Base-by-base conservation (phyloP, 257 asterid species). In the Forsythia viridissima region DNA sequence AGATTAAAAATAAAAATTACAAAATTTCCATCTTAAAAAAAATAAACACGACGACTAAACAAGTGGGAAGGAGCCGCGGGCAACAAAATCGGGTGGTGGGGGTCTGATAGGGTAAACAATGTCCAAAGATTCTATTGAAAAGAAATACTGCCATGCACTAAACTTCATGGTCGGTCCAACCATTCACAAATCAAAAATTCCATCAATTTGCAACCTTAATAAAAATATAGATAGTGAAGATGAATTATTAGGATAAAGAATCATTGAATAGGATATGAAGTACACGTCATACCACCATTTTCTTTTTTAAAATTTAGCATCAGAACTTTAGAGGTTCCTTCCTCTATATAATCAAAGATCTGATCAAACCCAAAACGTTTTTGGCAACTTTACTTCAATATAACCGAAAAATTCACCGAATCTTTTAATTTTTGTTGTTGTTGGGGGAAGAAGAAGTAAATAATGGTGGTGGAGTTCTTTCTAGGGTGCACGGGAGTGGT, bases 401-500 rank as follows among this genome's bases (percentile, higher is more conserved):
- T 48, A 12, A 4, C 41, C 4, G 5, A 13, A 43, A 24, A 72
- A 40, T 42, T 55, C 38, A 21, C 15, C 8, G 36, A 38, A 34
- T 9, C 21, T 46, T 18, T 69, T 18, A 51, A 46, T 18, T 38
- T 30, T 44, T 36, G 30, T 57, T 7, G 6, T 41, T 15, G n/a
- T n/a, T n/a, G n/a, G 18, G 36, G 41, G 52, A 68, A 38, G 76
- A 79, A 55, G 24, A 55, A 55, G 57, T 12, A 46, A 0, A 13
- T 12, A 48, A 48, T 86, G 94, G 48, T 91, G 79, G 94, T 88
- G 82, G 65, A 89, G 38, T 86, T 91, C 82, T 77, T 91, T 76
- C 79, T 91, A 10, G 94, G 94, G 16, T 91, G 94, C 90, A 84
- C 94, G 11, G 94, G 91, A 73, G 83, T 91, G 34, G 96, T 89